Base-by-base conservation (phyloP, 371 early-diverging fungal species). In the Zychaea mexicana region DNA sequence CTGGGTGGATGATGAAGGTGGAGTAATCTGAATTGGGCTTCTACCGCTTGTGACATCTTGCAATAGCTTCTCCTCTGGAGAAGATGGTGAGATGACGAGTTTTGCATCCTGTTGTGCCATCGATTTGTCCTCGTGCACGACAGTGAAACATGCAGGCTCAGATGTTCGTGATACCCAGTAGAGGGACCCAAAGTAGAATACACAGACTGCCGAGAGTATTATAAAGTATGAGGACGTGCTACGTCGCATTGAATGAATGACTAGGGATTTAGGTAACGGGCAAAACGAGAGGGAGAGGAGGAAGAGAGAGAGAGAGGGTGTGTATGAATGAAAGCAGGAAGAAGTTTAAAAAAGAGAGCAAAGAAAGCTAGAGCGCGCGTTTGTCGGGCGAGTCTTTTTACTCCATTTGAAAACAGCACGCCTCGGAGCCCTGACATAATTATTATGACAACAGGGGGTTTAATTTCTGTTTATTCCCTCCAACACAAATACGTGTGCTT, bases 121-220 rank as follows among this genome's bases (percentile, higher is more conserved):
- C 17, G 10, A 19, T 9, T 62, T n/a, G 28, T 45, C 46, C 24
- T 31, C 26, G 6, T 54, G 54, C 19, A 55, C 13, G n/a, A 55
- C 13, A 22, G 55, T 38, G 15, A 30, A 45, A 15, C 55, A 62
- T 0, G 53, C 42, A 19, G 38, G 17, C n/a, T 31, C 53, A 46
- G 49, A 21, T 26, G 49, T 30, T 3, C 59, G 47, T 24, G 65
- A 46, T 5, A 46, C 58, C 2, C 57, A 17, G 15, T 58, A 58
- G 10, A 64, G n/a, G 27, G 65, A 64, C 2, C 65, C 65, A 57
- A 64, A 64, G 58, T 64, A 64, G 28, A 64, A 52, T n/a, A 62
- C 12, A 28, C 52, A 31, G n/a, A 52, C 10, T n/a, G 38, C 22
- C 17, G 36, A 21, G 19, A 61, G 53, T 13, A 61, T 33, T 5